Evolutionary conservation across 2,329 filamentous ascomycete species (phyloP).

Genomic region (Cordyceps farinosa): DNA sequence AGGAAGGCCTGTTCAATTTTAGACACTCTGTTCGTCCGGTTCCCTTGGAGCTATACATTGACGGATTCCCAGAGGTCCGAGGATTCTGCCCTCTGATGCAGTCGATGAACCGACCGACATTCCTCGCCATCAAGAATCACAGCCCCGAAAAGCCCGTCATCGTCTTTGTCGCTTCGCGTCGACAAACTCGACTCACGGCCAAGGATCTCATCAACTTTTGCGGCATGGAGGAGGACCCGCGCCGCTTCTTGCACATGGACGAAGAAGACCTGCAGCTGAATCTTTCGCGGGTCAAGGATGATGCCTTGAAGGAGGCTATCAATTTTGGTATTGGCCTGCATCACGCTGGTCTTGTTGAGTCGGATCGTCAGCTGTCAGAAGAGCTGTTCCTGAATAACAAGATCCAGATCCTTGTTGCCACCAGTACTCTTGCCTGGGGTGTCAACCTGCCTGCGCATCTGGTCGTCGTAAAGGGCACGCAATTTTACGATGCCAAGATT

Average conservation of each 20-base stretch:
- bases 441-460: slow-evolving; percentile 96
- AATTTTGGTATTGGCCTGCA: slow-evolving; percentile 96
- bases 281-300: slow-evolving; percentile 86
- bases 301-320: slow-evolving; percentile 86
- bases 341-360: slow-evolving; percentile 94
- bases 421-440: slow-evolving; percentile 95
- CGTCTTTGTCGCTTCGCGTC: slow-evolving; percentile 92
- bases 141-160: slow-evolving; percentile 96
- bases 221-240: slow-evolving; percentile 96
- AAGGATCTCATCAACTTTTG: slow-evolving; percentile 97
- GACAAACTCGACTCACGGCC: slow-evolving; percentile 91
- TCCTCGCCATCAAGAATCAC: slow-evolving; percentile 93
- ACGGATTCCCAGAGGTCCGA: slow-evolving; percentile 91
- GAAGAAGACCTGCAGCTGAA: slow-evolving; percentile 91
- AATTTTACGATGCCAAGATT: slow-evolving; percentile 96
- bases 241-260: slow-evolving; percentile 87
- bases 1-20: slow-evolving; percentile 95
- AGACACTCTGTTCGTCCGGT: slow-evolving; percentile 95
- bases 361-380: slow-evolving; percentile 85
- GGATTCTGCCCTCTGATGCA: slow-evolving; percentile 98
- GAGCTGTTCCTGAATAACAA: slow-evolving; percentile 97
- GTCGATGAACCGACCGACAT: slow-evolving; percentile 97
- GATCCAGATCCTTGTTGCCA: slow-evolving; percentile 94
- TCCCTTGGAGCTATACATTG: slow-evolving; percentile 92
- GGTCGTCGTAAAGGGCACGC: slow-evolving; percentile 96